Percentiles rank a stretch among this genome's conserved stretches.
phyloP scores from a whole-genome alignment of 345 rosid genomes.

The Jatropha curcas region DNA sequence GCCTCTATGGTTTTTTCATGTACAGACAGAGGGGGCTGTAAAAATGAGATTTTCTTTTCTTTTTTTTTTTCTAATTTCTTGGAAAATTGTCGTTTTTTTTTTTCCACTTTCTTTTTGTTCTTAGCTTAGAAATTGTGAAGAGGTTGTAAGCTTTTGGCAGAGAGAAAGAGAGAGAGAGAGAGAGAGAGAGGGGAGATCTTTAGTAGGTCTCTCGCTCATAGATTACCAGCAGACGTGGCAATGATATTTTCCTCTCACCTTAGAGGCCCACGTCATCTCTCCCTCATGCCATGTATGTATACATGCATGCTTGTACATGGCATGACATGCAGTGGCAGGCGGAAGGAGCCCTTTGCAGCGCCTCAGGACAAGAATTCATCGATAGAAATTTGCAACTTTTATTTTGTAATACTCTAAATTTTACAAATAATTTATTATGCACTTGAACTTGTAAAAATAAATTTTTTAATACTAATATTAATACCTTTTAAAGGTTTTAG shows the following conservation, averaged over 20 bases:
- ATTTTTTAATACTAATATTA: too few species aligned
- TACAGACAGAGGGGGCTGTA: too few species aligned
- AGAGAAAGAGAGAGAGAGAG: constrained; percentile 7
- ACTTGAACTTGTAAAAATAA: too few species aligned
- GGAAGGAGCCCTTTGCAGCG: too few species aligned
- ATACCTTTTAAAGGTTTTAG: too few species aligned
- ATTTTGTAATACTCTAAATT: too few species aligned
- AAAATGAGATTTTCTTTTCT: background rate
- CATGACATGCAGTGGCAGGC: background rate
- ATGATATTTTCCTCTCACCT: constrained; percentile 62
- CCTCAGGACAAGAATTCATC: too few species aligned
- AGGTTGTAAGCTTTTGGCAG: constrained; percentile 12
- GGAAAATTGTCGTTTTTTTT: background rate
- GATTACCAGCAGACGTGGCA: constrained; percentile 51
- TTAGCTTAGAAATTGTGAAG: constrained; percentile 13
- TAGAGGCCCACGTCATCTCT: constrained; percentile 44
- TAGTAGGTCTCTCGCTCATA: constrained; percentile 29
- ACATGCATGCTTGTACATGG: background rate
- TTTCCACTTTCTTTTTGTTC: too few species aligned
- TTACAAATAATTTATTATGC: too few species aligned
- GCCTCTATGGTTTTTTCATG: background rate
- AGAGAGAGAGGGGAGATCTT: constrained; percentile 42
- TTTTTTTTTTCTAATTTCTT: background rate
- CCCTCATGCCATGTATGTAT: background rate
- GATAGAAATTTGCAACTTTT: too few species aligned